A percentile compares a stretch with the other conserved stretches of the same genome.
Conservation (phyloP, 345 rosid species). For the Eutrema japonicum region DNA sequence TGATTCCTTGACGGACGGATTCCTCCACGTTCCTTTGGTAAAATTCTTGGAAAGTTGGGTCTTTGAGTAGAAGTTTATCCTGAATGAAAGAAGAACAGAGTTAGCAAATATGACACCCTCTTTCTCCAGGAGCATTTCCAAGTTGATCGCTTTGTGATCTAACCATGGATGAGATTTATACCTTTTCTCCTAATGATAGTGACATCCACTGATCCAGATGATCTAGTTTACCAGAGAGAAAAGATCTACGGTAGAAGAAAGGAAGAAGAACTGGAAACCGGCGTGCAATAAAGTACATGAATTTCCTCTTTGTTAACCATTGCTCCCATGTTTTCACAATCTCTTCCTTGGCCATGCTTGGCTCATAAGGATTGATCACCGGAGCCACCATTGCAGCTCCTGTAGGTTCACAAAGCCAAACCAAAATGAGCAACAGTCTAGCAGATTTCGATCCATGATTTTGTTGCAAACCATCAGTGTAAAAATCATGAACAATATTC, state of each 20-base stretch:
- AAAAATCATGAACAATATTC: not conserved
- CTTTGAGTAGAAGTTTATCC: conserved; percentile 68
- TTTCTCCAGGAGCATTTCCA: not conserved
- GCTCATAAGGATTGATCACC: conserved; percentile 76
- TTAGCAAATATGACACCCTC: not conserved
- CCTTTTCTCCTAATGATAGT: conserved; percentile 70
- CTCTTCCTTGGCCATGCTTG: conserved; percentile 83
- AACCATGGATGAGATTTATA: conserved; percentile 15
- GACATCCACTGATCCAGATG: conserved; percentile 75
- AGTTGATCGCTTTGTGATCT: conserved; percentile 11
- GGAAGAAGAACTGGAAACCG: conserved; percentile 68
- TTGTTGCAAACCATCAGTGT: not conserved
- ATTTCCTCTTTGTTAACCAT: conserved; percentile 63
- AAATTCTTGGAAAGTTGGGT: conserved; percentile 63
- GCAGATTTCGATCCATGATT: not conserved
- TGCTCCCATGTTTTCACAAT: conserved; percentile 67
- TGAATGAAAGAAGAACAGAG: conserved; percentile 44
- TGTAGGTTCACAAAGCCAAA: conserved; percentile 45
- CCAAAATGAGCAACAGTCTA: conserved; percentile 3
- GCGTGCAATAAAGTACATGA: conserved; percentile 69
- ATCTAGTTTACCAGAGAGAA: conserved; percentile 82
- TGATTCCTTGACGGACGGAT: conserved; percentile 76
- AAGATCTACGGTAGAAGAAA: conserved; percentile 61
- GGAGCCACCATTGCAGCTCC: conserved; percentile 85
- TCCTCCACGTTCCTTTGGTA: conserved; percentile 94